Evolutionary conservation across 768 basidiomycete species (phyloP).

Genomic region (Phylloporus scabripes): DNA sequence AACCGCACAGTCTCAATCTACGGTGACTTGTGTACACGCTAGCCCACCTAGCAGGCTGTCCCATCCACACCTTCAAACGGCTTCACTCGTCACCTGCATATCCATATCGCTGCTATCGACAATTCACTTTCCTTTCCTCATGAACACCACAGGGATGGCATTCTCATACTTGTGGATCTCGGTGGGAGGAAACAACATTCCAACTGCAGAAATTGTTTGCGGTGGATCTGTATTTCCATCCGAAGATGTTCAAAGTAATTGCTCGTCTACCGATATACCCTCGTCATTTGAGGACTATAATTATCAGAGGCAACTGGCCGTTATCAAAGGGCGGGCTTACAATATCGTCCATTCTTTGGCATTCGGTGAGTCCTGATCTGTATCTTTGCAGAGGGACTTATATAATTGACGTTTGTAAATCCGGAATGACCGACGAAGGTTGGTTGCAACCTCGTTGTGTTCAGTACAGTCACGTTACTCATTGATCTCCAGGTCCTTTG

Average conservation of each 20-base stretch:
- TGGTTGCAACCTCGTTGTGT: slow-evolving; percentile 10
- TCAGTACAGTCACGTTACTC: not conserved
- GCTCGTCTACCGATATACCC: not conserved
- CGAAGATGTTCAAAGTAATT: slow-evolving; percentile 80
- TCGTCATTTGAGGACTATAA: slow-evolving; percentile 1
- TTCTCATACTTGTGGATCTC: slow-evolving; percentile 81
- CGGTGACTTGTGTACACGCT: slow-evolving; percentile 36
- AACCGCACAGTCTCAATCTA: slow-evolving; percentile 35
- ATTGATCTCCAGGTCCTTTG: slow-evolving; percentile 59
- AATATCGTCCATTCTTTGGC: slow-evolving; percentile 82
- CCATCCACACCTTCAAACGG: slow-evolving; percentile 31
- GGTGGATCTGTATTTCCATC: slow-evolving; percentile 81
- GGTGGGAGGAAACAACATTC: slow-evolving; percentile 88
- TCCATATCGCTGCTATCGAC: slow-evolving; percentile 91
- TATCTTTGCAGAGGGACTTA: not conserved
- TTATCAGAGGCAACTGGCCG: slow-evolving; percentile 74
- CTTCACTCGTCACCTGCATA: slow-evolving; percentile 66
- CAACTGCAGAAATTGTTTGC: slow-evolving; percentile 73
- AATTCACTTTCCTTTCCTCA: slow-evolving; percentile 91
- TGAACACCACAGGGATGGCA: slow-evolving; percentile 80
- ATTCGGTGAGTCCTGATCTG: slow-evolving; percentile 48
- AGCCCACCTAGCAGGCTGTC: slow-evolving; percentile 32
- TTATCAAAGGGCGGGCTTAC: slow-evolving; percentile 90
- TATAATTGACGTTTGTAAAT: slow-evolving; percentile 4
- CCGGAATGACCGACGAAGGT: slow-evolving; percentile 77